Evolutionary conservation across 2,329 filamentous ascomycete genomes (phyloP).

Genomic region (Phyllosticta paracitricarpa): DNA sequence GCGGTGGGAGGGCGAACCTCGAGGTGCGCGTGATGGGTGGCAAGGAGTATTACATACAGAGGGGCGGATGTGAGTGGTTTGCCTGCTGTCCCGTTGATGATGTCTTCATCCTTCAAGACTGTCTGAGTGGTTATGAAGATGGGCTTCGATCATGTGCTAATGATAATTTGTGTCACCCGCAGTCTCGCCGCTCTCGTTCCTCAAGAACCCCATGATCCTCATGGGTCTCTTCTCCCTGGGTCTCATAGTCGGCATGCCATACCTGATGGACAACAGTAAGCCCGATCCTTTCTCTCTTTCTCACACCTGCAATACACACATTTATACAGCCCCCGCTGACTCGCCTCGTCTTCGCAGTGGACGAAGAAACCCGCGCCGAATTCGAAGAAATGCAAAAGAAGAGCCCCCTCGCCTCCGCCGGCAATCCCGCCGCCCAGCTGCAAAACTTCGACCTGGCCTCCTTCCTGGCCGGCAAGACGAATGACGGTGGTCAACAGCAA

Average conservation of each 20-base stretch:
- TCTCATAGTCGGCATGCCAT: slow-evolving; percentile 86
- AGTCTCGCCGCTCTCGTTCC: slow-evolving; percentile 71
- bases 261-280: slow-evolving; percentile 87
- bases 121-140: neutral
- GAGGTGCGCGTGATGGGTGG: slow-evolving; percentile 51
- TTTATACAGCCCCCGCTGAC: neutral
- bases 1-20: slow-evolving; percentile 26
- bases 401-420: slow-evolving; percentile 48
- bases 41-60: slow-evolving; percentile 70
- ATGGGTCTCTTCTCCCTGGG: slow-evolving; percentile 75
- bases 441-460: slow-evolving; percentile 59
- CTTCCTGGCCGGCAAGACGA: slow-evolving; percentile 52
- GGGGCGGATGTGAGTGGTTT: slow-evolving; percentile 58
- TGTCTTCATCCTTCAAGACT: neutral
- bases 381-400: slow-evolving; percentile 83
- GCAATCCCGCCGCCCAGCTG: slow-evolving; percentile 38
- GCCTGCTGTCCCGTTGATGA: no score
- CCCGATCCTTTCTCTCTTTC: slow-evolving; percentile 27
- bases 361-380: slow-evolving; percentile 87
- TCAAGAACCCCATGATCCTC: slow-evolving; percentile 96
- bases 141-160: neutral
- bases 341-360: slow-evolving; percentile 53
- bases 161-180: neutral
- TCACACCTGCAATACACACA: neutral
- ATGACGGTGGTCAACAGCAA: neutral